Evolutionary conservation across 805 yeast genomes (phyloP).

Genomic region (Candida easanensis): DNA sequence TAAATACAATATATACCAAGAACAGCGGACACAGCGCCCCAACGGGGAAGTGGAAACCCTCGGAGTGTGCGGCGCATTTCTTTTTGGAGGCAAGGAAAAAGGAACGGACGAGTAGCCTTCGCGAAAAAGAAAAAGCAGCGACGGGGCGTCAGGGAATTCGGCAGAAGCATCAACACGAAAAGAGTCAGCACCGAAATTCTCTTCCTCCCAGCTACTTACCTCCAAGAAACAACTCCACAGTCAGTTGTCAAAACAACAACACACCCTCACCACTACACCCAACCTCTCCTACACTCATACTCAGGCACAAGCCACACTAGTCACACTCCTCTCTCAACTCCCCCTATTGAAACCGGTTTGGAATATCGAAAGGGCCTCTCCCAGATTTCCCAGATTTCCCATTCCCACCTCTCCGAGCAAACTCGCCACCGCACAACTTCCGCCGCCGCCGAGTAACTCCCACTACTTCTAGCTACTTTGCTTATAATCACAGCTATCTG

Average conservation of each 20-base stretch:
- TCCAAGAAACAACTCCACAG: neutral
- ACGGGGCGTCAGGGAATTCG: neutral
- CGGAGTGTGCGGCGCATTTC: neutral
- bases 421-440: neutral
- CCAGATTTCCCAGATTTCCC: conserved; percentile 6
- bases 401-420: neutral
- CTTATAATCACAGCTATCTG: neutral
- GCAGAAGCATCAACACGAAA: neutral
- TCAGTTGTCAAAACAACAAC: too few relatives aligned
- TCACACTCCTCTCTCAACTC: neutral
- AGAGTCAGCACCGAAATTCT: conserved; percentile 2
- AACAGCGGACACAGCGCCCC: neutral
- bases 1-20: neutral
- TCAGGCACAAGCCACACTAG: too few relatives aligned
- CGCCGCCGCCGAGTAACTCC: neutral
- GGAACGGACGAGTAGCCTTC: neutral
- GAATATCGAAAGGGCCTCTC: neutral
- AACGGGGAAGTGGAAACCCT: neutral
- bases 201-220: neutral
- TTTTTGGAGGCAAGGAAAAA: neutral
- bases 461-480: neutral
- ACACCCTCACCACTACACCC: neutral
- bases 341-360: neutral
- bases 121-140: neutral
- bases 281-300: neutral